Conservation (phyloP, 495 filamentous ascomycete species). For the Hyaloscypha hepaticicola region DNA sequence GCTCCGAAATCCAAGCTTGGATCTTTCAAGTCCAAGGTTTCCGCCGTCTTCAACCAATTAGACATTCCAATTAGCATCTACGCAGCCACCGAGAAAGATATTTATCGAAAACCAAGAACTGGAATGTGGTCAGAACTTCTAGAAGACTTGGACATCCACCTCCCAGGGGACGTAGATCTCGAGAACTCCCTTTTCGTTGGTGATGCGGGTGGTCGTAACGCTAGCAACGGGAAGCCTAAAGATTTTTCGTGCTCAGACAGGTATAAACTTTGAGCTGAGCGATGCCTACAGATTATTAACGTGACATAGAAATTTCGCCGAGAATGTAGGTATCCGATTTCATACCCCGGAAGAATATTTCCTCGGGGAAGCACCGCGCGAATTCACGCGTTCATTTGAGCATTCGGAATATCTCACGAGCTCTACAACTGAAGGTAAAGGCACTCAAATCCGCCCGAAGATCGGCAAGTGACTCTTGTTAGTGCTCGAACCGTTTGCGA, state of each 20-base stretch:
- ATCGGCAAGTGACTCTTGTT: slow-evolving; percentile 10
- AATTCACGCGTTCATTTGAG: slow-evolving; percentile 69
- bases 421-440: slow-evolving; percentile 24
- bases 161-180: slow-evolving; percentile 60
- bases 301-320: slow-evolving; percentile 65
- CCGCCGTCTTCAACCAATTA: slow-evolving; percentile 65
- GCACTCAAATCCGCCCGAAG: neutral
- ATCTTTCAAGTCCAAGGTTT: slow-evolving; percentile 77
- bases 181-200: slow-evolving; percentile 79
- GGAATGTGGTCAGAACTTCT: slow-evolving; percentile 90
- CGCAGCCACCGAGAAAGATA: slow-evolving; percentile 78
- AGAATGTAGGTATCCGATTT: slow-evolving; percentile 77
- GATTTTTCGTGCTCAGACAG: slow-evolving; percentile 78
- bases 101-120: slow-evolving; percentile 78
- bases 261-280: slow-evolving; percentile 35
- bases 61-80: slow-evolving; percentile 79
- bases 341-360: slow-evolving; percentile 92
- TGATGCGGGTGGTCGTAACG: slow-evolving; percentile 67
- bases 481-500: slow-evolving; percentile 49
- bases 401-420: slow-evolving; percentile 44
- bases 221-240: slow-evolving; percentile 34
- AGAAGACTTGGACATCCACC: slow-evolving; percentile 67
- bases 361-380: slow-evolving; percentile 58
- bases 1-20: slow-evolving; percentile 61
- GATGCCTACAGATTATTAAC: slow-evolving; percentile 20